Evolutionary conservation across 1,284 basidiomycete genomes (phyloP).

Genomic region (Boletus semigastroideus): DNA sequence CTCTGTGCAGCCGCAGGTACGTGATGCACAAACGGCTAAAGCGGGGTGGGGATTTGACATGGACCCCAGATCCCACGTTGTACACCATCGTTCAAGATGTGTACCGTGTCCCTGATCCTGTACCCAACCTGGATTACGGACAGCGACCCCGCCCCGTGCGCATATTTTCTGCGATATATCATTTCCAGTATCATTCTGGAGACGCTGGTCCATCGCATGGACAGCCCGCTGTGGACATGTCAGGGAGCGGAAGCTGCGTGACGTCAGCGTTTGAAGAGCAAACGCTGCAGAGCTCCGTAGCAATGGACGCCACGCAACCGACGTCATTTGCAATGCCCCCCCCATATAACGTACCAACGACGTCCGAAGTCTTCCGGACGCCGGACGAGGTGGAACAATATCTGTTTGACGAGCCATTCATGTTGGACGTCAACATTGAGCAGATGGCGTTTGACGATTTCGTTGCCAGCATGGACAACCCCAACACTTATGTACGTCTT

Average conservation of each 20-base stretch:
- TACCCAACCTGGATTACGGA: slow-evolving; percentile 16
- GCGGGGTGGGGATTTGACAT: not conserved
- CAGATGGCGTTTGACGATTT: slow-evolving; percentile 29
- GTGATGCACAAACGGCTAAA: slow-evolving; percentile 19
- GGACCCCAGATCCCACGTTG: slow-evolving; percentile 47
- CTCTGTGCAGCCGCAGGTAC: slow-evolving; percentile 53
- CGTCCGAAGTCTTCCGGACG: not conserved
- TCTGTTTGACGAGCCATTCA: slow-evolving; percentile 32
- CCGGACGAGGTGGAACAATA: slow-evolving; percentile 21
- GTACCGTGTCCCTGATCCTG: slow-evolving; percentile 26
- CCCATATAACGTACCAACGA: not conserved
- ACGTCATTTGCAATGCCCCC: slow-evolving; percentile 10
- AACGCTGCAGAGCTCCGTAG: slow-evolving; percentile 4
- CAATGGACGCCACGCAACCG: not conserved
- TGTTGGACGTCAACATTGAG: slow-evolving; percentile 32
- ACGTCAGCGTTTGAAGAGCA: slow-evolving; percentile 21
- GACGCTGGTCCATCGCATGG: slow-evolving; percentile 2
- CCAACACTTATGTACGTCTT: slow-evolving; percentile 24
- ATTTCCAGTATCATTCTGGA: slow-evolving; percentile 42
- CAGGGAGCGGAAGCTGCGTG: slow-evolving; percentile 7
- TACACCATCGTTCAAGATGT: slow-evolving; percentile 60
- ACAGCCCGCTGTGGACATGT: slow-evolving; percentile 1
- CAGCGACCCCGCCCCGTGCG: slow-evolving; percentile 28
- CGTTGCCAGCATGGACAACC: slow-evolving; percentile 15
- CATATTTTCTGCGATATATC: slow-evolving; percentile 54